Conservation (phyloP, 2,329 filamentous ascomycete species). For the Tolypocladium capitatum region DNA sequence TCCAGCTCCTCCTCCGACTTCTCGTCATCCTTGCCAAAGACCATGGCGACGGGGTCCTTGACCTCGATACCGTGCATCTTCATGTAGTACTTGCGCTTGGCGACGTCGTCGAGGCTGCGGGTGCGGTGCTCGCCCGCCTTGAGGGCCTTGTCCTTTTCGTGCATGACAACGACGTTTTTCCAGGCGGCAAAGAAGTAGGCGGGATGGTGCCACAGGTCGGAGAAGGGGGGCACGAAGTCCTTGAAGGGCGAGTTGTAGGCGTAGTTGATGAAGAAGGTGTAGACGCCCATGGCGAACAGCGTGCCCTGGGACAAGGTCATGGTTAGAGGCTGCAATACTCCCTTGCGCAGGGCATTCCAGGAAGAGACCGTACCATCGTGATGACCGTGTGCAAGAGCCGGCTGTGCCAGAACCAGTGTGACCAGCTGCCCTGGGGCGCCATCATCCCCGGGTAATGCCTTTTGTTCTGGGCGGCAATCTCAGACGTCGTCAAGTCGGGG, state of each 20-base stretch:
- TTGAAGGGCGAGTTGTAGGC: conserved; percentile 64
- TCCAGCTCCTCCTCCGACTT: conserved; percentile 23
- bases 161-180: conserved; percentile 61
- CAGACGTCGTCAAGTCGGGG: conserved; percentile 51
- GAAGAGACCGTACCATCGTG: conserved; percentile 52
- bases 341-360: fast-evolving
- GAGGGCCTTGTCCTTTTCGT: conserved; percentile 57
- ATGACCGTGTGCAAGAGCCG: conserved; percentile 67
- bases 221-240: conserved; percentile 61
- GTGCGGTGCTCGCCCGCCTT: conserved; percentile 59
- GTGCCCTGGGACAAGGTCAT: conserved; percentile 35
- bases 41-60: conserved; percentile 38
- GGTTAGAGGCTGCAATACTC: not conserved
- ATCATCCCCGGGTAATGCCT: conserved; percentile 82
- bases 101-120: conserved; percentile 67
- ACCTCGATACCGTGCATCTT: conserved; percentile 72
- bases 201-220: conserved; percentile 57
- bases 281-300: conserved; percentile 53
- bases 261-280: conserved; percentile 70
- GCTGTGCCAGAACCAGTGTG: conserved; percentile 75
- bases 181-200: conserved; percentile 51
- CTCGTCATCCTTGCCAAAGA: conserved; percentile 24
- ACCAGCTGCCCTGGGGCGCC: conserved; percentile 67
- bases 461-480: conserved; percentile 50
- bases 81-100: conserved; percentile 75